Conservation (phyloP, 164 flowering plant species). For the Akebia trifoliata region DNA sequence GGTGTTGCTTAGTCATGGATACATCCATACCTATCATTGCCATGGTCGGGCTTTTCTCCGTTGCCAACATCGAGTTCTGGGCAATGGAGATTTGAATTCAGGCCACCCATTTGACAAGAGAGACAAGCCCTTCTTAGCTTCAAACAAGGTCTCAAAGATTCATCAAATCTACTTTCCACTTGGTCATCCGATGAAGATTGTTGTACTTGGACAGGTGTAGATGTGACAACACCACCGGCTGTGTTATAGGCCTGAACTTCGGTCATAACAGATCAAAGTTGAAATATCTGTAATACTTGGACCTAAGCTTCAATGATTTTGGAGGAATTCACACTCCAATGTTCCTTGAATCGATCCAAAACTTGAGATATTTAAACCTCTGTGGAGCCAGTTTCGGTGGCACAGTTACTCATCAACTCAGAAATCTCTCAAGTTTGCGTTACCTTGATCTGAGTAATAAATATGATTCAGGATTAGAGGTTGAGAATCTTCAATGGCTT, state of each 20-base stretch:
- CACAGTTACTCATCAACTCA: slow-evolving; percentile 9
- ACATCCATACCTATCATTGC: too few relatives aligned
- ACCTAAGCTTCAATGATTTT: slow-evolving; percentile 10
- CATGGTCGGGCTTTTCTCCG: too few relatives aligned
- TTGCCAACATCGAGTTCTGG: too few relatives aligned
- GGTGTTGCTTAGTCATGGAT: too few relatives aligned
- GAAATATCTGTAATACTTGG: slow-evolving; percentile 13
- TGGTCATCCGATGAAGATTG: slow-evolving; percentile 10
- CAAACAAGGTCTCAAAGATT: slow-evolving; percentile 4
- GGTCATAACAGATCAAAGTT: slow-evolving; percentile 1
- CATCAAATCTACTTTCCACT: slow-evolving; percentile 6
- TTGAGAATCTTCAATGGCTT: slow-evolving; percentile 10
- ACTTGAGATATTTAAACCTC: slow-evolving; percentile 13
- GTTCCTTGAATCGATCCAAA: slow-evolving; percentile 10
- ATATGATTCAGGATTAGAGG: neutral
- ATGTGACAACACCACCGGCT: slow-evolving; percentile 3
- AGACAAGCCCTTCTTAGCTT: neutral
- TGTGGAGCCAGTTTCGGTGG: slow-evolving; percentile 4
- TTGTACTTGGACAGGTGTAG: slow-evolving; percentile 7
- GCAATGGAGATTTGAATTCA: too few relatives aligned
- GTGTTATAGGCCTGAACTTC: slow-evolving; percentile 4
- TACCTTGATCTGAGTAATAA: neutral
- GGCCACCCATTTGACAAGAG: too few relatives aligned
- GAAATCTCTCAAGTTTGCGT: slow-evolving; percentile 14
- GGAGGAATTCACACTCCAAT: neutral